Evolutionary conservation across 2,329 filamentous ascomycete species (phyloP).

Genomic region (Fusarium anthophilum): DNA sequence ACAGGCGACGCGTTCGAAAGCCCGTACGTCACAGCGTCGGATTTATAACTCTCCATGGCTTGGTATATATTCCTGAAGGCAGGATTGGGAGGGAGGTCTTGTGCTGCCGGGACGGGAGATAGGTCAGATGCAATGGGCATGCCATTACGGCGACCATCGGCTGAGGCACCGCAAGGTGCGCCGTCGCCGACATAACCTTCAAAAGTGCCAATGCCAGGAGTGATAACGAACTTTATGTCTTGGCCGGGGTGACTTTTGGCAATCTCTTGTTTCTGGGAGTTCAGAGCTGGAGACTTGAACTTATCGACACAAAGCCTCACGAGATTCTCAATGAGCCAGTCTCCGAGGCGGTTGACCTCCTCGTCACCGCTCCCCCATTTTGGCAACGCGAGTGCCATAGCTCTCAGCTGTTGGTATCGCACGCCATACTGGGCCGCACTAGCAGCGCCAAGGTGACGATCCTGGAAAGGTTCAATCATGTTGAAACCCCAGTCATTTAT

Average conservation of each 20-base stretch:
- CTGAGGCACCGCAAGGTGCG: not conserved
- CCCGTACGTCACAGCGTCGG: not conserved
- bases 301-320: not conserved
- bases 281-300: not conserved
- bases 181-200: not conserved
- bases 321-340: not conserved
- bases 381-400: not conserved
- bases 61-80: not conserved
- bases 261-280: rapidly evolving
- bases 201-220: not conserved
- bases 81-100: not conserved
- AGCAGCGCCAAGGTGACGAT: not conserved
- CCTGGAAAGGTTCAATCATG: not conserved
- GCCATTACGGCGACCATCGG: not conserved
- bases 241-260: rapidly evolving
- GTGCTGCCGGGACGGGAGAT: not conserved
- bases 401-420: not conserved
- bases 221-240: not conserved
- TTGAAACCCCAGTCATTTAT: not conserved
- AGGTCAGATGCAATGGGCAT: not conserved
- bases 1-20: not conserved
- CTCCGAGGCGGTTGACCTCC: not conserved
- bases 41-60: not conserved
- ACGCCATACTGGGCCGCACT: not conserved
- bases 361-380: not conserved